phyloP scores from a whole-genome alignment of 352 stramenopile species.

The Pythium dissotocum region DNA sequence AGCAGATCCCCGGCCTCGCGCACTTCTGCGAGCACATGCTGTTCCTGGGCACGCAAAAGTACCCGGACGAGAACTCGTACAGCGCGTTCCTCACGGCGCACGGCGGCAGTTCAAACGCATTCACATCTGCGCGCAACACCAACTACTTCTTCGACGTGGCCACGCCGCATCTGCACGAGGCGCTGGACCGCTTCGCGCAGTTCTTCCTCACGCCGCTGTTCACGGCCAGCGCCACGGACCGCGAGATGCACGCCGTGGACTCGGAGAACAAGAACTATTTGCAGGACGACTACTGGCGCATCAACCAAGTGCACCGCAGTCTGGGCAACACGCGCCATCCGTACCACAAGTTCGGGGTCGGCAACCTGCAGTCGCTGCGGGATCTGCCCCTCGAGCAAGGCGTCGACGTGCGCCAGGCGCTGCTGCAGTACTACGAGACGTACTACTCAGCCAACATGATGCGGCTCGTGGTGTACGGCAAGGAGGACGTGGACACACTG shows the following conservation, averaged over 20 bases:
- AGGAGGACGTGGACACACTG: slow-evolving; percentile 64
- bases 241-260: slow-evolving; percentile 91
- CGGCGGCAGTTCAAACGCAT: slow-evolving; percentile 89
- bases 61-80: slow-evolving; percentile 89
- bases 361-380: slow-evolving; percentile 62
- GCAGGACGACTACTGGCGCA: slow-evolving; percentile 85
- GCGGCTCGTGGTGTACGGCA: slow-evolving; percentile 75
- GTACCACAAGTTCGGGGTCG: slow-evolving; percentile 89
- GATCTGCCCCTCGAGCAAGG: slow-evolving; percentile 13
- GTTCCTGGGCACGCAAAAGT: slow-evolving; percentile 92
- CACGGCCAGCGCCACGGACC: slow-evolving; percentile 62
- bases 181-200: slow-evolving; percentile 88
- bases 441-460: slow-evolving; percentile 90
- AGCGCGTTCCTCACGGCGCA: slow-evolving; percentile 74
- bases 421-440: slow-evolving; percentile 79
- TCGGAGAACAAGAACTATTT: slow-evolving; percentile 90
- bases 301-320: slow-evolving; percentile 38
- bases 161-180: slow-evolving; percentile 61
- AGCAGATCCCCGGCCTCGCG: slow-evolving; percentile 58
- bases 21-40: slow-evolving; percentile 93
- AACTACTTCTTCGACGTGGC: slow-evolving; percentile 92
- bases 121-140: slow-evolving; percentile 88
- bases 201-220: slow-evolving; percentile 92
- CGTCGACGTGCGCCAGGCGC: slow-evolving; percentile 23
- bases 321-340: slow-evolving; percentile 59